phyloP scores from a whole-genome alignment of 768 basidiomycete genomes.

The Auriscalpium vulgare region DNA sequence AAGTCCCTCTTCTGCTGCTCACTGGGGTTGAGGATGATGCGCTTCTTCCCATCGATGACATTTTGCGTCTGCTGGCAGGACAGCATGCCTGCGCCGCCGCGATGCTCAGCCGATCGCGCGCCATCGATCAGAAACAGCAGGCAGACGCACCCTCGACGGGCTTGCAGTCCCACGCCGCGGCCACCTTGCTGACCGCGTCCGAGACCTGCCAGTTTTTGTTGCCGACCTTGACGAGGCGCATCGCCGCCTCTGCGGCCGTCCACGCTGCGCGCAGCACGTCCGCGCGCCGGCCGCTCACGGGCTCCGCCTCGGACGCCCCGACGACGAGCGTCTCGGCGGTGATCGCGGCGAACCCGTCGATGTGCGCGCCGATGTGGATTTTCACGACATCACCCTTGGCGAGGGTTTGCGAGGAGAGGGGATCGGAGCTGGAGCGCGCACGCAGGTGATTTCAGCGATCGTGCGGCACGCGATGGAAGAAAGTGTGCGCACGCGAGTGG shows the following conservation, averaged over 20 bases:
- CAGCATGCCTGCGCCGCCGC: constrained; percentile 63
- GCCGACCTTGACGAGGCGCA: constrained; percentile 86
- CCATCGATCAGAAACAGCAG: background rate
- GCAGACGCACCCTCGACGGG: constrained; percentile 77
- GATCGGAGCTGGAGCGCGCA: constrained; percentile 52
- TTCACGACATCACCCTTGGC: constrained; percentile 91
- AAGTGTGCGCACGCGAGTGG: constrained; percentile 70
- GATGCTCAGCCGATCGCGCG: background rate
- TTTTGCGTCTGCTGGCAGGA: constrained; percentile 93
- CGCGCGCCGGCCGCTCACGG: constrained; percentile 79
- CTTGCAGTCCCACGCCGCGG: constrained; percentile 74
- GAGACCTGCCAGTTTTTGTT: constrained; percentile 96
- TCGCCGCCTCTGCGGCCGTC: constrained; percentile 85
- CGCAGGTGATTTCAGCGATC: constrained; percentile 4
- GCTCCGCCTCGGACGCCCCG: constrained; percentile 63
- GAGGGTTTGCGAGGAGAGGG: constrained; percentile 57
- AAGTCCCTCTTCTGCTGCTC: constrained; percentile 81
- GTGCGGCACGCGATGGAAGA: background rate
- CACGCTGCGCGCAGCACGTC: constrained; percentile 93
- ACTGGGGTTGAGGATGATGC: constrained; percentile 85
- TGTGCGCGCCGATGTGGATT: constrained; percentile 92
- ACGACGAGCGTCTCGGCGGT: constrained; percentile 91
- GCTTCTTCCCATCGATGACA: constrained; percentile 93
- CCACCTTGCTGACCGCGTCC: constrained; percentile 69
- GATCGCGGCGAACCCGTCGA: constrained; percentile 94